Evolutionary conservation across 805 yeast species (phyloP), one percentile per base, ranked within the genome.

Genomic region (Cyberlindnera nakhonratchasimensis): DNA sequence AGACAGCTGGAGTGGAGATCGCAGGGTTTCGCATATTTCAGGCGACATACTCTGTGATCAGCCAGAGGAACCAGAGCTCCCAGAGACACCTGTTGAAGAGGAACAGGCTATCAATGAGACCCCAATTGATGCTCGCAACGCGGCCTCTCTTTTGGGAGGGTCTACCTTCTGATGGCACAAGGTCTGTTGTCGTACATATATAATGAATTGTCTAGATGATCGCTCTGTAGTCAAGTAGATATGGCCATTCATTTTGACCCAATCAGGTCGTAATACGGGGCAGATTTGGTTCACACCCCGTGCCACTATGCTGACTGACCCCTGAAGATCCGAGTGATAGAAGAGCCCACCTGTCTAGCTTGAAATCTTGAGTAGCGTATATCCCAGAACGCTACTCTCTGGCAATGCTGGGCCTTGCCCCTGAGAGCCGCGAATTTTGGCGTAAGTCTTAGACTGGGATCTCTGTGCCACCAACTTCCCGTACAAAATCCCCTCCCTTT

Each of bases 101-200:
- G 56, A 44, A 6, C 64, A 51, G 8, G 53, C 36, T 7, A 54
- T 50, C 2, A 58, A 62, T 14, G 65, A 64, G 29, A 65, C 67
- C 4, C 68, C 65, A 5, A 75, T 88, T 5, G 91, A 87, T 62
- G 95, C 96, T 0, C 79, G 77, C 46, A 81, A 80, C 54, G 98
- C 96, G 1, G 97, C 96, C 1, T 70, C 78, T 26, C 54, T 91
- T 30, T 69, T 90, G 21, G 95, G 96, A 1, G 80, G 80, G 4
- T 79, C 91, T 2, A 79, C 86, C 4, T 86, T 86, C 53, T 80
- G 61, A 53, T 20, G 11, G 14, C 18, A 21, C 17, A 21, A 16
- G 19, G 16, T 11, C 5, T 34, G 6, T 34, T n/a, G n/a, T n/a
- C n/a, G n/a, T n/a, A n/a, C 14, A 5, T 8, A 10, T 34, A 24